phyloP scores from a whole-genome alignment of 1,139 yeast genomes.

The Geotrichum reessii region DNA sequence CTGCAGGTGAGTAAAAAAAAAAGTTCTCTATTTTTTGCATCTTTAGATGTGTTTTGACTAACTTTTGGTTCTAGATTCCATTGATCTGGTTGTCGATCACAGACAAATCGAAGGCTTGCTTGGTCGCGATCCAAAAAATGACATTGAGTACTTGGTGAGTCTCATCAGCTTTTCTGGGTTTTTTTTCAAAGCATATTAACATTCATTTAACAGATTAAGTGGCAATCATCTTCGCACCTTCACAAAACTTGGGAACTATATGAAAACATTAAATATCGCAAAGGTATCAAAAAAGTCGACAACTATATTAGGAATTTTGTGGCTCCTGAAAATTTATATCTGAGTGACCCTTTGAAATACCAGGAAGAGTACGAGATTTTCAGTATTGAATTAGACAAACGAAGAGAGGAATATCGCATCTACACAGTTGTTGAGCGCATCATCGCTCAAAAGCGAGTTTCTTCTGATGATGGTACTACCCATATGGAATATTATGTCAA shows the following conservation, averaged over 20 bases:
- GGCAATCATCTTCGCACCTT: constrained; percentile 83
- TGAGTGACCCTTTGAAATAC: constrained; percentile 75
- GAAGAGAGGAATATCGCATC: constrained; percentile 77
- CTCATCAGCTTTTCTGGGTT: constrained; percentile 16
- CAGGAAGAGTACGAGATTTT: constrained; percentile 82
- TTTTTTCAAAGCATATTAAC: neutral
- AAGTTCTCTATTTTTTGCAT: constrained; percentile 24
- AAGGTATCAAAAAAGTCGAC: constrained; percentile 82
- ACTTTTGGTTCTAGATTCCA: constrained; percentile 33
- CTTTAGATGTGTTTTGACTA: neutral
- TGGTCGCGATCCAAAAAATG: constrained; percentile 32
- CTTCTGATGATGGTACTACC: constrained; percentile 53
- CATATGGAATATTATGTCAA: constrained; percentile 79
- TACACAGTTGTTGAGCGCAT: constrained; percentile 84
- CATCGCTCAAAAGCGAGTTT: constrained; percentile 75
- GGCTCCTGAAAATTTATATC: constrained; percentile 63
- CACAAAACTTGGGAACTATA: constrained; percentile 95
- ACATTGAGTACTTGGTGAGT: constrained; percentile 33
- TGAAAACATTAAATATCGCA: constrained; percentile 46
- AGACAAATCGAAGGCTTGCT: constrained; percentile 27
- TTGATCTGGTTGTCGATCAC: constrained; percentile 35
- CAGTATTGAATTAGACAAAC: constrained; percentile 84
- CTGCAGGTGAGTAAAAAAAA: constrained; percentile 31
- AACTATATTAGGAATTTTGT: constrained; percentile 81
- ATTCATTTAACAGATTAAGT: constrained; percentile 51